Conservation (phyloP, 352 stramenopile genomes). For the Plasmopara muralis region DNA sequence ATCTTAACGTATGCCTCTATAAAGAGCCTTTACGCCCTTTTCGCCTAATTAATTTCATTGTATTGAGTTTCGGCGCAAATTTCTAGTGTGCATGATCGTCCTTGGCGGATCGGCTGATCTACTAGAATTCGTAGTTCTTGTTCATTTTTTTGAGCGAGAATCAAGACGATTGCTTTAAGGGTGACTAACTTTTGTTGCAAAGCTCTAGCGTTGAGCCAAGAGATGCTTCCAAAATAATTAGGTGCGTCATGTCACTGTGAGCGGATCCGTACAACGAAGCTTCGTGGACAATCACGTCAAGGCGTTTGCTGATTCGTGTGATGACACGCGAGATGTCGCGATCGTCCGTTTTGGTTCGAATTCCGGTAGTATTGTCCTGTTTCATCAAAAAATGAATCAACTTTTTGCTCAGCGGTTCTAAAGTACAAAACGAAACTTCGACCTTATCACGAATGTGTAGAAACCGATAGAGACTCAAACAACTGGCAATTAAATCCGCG, state of each 20-base stretch:
- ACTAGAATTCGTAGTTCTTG: no score
- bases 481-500: slow-evolving; percentile 58
- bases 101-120: no score
- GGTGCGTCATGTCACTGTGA: slow-evolving; percentile 20
- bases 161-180: no score
- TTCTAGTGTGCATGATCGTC: no score
- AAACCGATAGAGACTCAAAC: slow-evolving; percentile 58
- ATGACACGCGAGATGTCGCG: slow-evolving; percentile 15
- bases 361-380: slow-evolving; percentile 30
- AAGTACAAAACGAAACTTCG: no score
- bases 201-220: slow-evolving; percentile 31
- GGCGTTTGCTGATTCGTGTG: slow-evolving; percentile 23
- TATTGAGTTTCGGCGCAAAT: no score
- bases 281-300: slow-evolving; percentile 29
- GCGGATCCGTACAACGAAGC: slow-evolving; percentile 1
- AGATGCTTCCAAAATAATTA: slow-evolving; percentile 47
- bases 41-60: no score
- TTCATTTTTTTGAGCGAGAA: no score
- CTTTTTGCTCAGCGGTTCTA: slow-evolving; percentile 2
- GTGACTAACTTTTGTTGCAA: slow-evolving; percentile 9
- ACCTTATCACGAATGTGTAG: slow-evolving; percentile 62
- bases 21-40: no score
- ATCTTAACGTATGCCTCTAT: no score
- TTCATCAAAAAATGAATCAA: neutral
- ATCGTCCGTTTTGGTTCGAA: slow-evolving; percentile 15